phyloP scores from a whole-genome alignment of 441 rosid species.

The Bocquillonia castaneifolia region DNA sequence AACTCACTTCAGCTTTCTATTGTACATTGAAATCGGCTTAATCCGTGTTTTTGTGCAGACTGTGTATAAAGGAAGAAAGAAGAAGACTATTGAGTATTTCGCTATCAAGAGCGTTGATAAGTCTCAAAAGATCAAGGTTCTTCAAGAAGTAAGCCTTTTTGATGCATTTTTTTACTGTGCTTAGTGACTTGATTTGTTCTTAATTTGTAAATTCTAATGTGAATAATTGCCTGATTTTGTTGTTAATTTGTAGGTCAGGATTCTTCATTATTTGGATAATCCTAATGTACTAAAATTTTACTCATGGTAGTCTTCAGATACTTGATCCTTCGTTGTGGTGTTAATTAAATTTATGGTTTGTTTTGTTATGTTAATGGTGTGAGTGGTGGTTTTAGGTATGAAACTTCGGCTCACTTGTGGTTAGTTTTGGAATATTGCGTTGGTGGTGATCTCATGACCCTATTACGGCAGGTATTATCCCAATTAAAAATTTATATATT shows the following conservation, averaged over 20 bases:
- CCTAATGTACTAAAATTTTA: slow-evolving; percentile 72
- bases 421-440: slow-evolving; percentile 92
- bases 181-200: background rate
- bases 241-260: slow-evolving; percentile 61
- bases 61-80: slow-evolving; percentile 94
- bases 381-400: slow-evolving; percentile 62
- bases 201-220: background rate
- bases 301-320: slow-evolving; percentile 55
- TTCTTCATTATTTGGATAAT: slow-evolving; percentile 78
- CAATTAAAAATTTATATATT: background rate
- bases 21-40: background rate
- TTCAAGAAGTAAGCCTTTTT: slow-evolving; percentile 68
- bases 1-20: background rate
- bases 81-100: slow-evolving; percentile 91
- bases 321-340: too few relatives aligned
- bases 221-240: background rate
- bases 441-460: slow-evolving; percentile 85
- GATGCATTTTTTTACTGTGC: background rate
- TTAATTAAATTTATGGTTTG: too few relatives aligned
- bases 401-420: slow-evolving; percentile 97
- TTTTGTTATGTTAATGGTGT: slow-evolving; percentile 16
- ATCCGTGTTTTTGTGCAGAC: slow-evolving; percentile 37
- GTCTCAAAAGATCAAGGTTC: slow-evolving; percentile 83
- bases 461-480: slow-evolving; percentile 72
- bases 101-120: slow-evolving; percentile 94